Evolutionary conservation across 257 asterid genomes (phyloP), one percentile per base, ranked within the genome.

Genomic region (Solanum sitiens): DNA sequence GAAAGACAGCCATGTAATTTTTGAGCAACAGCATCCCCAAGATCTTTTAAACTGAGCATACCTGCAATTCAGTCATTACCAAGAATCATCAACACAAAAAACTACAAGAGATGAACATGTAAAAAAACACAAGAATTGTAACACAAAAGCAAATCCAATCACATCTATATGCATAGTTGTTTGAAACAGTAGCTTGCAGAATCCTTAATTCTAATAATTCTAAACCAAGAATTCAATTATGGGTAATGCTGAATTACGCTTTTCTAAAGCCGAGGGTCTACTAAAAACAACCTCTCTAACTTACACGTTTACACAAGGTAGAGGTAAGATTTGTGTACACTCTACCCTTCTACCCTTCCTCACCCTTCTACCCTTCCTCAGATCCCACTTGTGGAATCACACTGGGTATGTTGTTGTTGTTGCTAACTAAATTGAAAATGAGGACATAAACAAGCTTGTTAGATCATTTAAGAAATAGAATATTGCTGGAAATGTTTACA

Each of bases 11-110:
- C 98, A 90, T 92, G 95, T 82, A 96, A 90, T 94, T 95, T 97
- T 86, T 92, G 91, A 90, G 95, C 94, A 90, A 96, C 92, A 76
- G 95, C 89, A 89, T 92, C 91, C 77, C 90, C 95, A 59, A 97
- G 94, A 90, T 96, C 99, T 88, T 93, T 94, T 82, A 97, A 90
- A 50, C 90, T 93, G 86, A 94, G 95, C 98, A 94, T 95, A 92
- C 99, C 99, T 97, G 93, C 45, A 82, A 30, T 50, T 20, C 70
- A 50, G 86, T 50, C 70, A 82, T 50, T 50, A 50, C 86, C 85
- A 82, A 82, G 2, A 42, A 82, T 50, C 20, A 20, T 50, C 45
- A 82, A 30, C 14, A 50, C 40, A 82, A 50, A 82, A 79, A 33
- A 50, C 70, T 33, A 50, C 30, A 50, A 50, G 30, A 82, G 70